Evolutionary conservation across 371 early-diverging fungal genomes (phyloP), one percentile per base, ranked within the genome.

Genomic region (Lichtheimia ornata): DNA sequence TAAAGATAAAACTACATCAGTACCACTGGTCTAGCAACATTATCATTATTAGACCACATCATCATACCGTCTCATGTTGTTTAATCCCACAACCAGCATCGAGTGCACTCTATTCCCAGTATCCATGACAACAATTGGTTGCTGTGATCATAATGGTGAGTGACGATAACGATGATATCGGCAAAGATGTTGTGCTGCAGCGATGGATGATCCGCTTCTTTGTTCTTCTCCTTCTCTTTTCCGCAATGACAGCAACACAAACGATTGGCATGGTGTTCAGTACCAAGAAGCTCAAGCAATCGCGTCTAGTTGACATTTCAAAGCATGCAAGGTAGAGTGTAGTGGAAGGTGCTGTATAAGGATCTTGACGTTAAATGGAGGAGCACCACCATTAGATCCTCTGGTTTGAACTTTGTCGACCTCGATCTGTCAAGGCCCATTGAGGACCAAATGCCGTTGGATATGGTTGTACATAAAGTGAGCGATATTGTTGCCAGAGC

Each of bases 391-490:
- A 4, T 18, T 62, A 81, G 82, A 20, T 64, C 71, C 47, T 62
- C 64, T 25, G 65, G 67, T 5, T 56, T 81, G 58, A 64, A 61
- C 5, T 64, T 81, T 27, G 65, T 76, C 17, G 66, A 65, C 41
- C 56, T 81, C n/a, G 79, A 81, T 57, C 58, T 81, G n/a, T 51
- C 59, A 0, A 59, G 63, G 28, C 65, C 82, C 1, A 62, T 81
- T 0, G 72, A 69, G 30, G 63, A 73, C 15, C 75, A 74, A 54
- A 68, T 62, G 1, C 67, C 61, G 5, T 56, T 78, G 14, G 82
- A 78, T 58, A 45, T 81, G 44, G 68, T 81, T 60, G 79, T 81
- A 3, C 82, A 81, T 52, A 81, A 81, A 65, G 66, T 81, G 58
- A 76, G 76, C 14, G 82, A 81, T 61, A 58, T 76, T 25, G 62